Conservation (phyloP, 176 grass and related monocot genomes). For the Aegilops bicornis region DNA sequence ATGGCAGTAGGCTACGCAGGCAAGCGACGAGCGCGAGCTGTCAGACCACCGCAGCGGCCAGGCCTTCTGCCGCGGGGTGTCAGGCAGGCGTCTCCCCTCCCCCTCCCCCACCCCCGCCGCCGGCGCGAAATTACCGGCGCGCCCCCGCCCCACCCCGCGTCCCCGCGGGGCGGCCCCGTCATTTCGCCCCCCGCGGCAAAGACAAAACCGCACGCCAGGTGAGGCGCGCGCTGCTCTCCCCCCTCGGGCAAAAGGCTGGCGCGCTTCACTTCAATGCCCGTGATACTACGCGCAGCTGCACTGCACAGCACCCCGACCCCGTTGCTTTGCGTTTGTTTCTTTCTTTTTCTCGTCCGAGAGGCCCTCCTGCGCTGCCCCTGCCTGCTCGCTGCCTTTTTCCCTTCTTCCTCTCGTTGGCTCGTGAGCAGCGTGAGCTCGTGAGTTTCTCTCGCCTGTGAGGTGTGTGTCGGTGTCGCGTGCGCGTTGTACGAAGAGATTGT, state of each 20-base stretch:
- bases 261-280: neutral
- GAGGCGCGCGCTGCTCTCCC: neutral
- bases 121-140: neutral
- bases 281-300: neutral
- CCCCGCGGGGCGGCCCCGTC: neutral
- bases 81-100: neutral
- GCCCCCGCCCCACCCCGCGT: neutral
- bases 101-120: no score
- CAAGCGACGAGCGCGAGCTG: neutral
- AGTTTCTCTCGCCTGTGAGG: neutral
- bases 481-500: neutral
- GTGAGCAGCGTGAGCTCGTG: neutral
- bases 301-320: no score
- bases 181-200: neutral
- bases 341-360: neutral
- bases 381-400: neutral
- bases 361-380: no score
- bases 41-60: no score
- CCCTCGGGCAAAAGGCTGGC: neutral
- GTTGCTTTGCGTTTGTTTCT: neutral
- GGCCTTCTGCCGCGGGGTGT: neutral
- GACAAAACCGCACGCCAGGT: conserved; percentile 6
- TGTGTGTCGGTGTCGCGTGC: no score
- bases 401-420: neutral
- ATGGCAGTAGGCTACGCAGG: neutral